phyloP scores from a whole-genome alignment of 2,329 filamentous ascomycete species.

The Atkinsonella texensis region DNA sequence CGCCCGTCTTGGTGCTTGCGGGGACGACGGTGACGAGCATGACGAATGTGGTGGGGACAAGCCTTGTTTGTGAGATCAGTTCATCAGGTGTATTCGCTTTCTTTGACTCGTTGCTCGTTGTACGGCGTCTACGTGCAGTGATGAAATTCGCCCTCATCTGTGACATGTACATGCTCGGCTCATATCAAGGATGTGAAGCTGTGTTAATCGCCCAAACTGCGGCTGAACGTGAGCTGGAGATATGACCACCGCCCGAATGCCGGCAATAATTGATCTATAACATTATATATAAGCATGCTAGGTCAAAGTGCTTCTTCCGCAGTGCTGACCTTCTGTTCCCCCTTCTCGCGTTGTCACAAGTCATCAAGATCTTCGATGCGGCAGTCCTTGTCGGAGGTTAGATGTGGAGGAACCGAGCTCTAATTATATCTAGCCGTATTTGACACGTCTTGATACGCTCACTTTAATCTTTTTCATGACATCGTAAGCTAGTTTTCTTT shows the following conservation, averaged over 20 bases:
- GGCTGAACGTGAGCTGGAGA: neutral
- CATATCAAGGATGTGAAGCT: too few species aligned
- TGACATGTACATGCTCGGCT: too few species aligned
- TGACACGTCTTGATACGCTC: neutral
- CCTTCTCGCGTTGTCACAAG: neutral
- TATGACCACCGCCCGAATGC: neutral
- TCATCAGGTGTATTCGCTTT: too few species aligned
- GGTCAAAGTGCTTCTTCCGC: neutral
- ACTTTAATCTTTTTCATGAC: neutral
- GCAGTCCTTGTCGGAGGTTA: neutral
- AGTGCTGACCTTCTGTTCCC: neutral
- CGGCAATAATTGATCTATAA: too few species aligned
- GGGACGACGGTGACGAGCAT: slow-evolving; percentile 20
- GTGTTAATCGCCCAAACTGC: neutral
- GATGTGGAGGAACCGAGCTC: neutral
- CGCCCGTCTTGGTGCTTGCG: slow-evolving; percentile 19
- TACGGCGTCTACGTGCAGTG: too few species aligned
- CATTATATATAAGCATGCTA: neutral
- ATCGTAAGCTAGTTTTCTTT: neutral
- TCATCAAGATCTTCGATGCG: neutral
- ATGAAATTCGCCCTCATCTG: too few species aligned
- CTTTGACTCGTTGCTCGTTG: too few species aligned
- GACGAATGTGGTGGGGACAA: slow-evolving; percentile 1
- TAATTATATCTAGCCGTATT: neutral
- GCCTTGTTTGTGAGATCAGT: too few species aligned